Percentiles rank a stretch among this genome's conserved stretches.
Evolutionary conservation across 768 basidiomycete species (phyloP).

Genomic region (Pleurotus eryngii): DNA sequence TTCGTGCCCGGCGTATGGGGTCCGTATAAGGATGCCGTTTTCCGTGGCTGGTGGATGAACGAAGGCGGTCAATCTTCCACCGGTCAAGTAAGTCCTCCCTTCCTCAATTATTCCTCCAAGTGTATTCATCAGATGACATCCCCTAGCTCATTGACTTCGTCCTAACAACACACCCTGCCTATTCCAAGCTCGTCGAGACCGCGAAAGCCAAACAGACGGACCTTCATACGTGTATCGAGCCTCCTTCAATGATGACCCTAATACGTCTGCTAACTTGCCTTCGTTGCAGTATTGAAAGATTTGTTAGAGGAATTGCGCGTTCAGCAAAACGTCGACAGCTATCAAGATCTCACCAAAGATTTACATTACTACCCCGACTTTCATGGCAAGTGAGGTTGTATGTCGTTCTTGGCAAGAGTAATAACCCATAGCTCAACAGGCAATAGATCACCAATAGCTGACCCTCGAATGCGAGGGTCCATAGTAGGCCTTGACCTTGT

Average conservation of each 20-base stretch:
- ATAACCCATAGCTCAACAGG: slow-evolving; percentile 41
- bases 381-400: slow-evolving; percentile 53
- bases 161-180: slow-evolving; percentile 88
- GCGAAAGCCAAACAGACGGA: slow-evolving; percentile 58
- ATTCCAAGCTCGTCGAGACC: slow-evolving; percentile 60
- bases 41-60: slow-evolving; percentile 99
- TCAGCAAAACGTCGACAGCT: slow-evolving; percentile 51
- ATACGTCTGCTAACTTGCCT: neutral
- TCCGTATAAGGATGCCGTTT: slow-evolving; percentile 86
- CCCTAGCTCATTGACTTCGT: slow-evolving; percentile 88
- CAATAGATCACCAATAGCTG: slow-evolving; percentile 94
- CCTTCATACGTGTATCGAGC: slow-evolving; percentile 49
- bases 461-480: slow-evolving; percentile 92
- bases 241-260: neutral
- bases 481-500: slow-evolving; percentile 84
- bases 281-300: slow-evolving; percentile 61
- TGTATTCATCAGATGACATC: neutral
- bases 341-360: slow-evolving; percentile 86
- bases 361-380: slow-evolving; percentile 95
- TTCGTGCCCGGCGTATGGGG: slow-evolving; percentile 95
- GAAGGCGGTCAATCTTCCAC: slow-evolving; percentile 99
- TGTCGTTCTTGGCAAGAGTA: neutral
- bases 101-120: neutral
- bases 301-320: slow-evolving; percentile 62
- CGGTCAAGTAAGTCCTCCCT: slow-evolving; percentile 62